These are phyloP conservation scores for Fusarium oxysporum DNA, from an alignment of 2,329 filamentous ascomycete genomes.

Conservation along the genomic window DNA sequence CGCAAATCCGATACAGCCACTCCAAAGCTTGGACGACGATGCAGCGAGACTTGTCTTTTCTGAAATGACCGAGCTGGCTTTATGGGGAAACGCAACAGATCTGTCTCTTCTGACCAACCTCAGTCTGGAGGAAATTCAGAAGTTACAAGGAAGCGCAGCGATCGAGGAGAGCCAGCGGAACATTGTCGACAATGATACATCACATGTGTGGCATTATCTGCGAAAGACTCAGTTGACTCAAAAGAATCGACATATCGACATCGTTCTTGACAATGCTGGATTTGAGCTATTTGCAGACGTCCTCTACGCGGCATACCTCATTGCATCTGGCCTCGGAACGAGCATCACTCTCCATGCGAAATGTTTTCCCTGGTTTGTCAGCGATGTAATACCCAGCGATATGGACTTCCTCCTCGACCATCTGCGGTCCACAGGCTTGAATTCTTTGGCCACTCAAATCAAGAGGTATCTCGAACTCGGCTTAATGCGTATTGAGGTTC, in stretches of 20 bases:
- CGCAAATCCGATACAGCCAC: not conserved
- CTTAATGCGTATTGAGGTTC: not conserved
- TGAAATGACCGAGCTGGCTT: not conserved
- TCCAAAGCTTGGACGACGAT: not conserved
- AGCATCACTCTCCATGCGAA: not conserved
- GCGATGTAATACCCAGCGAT: not conserved
- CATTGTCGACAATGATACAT: not conserved
- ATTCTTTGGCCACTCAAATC: not conserved
- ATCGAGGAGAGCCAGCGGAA: not conserved
- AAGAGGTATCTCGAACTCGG: not conserved
- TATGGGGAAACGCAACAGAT: conserved; percentile 17
- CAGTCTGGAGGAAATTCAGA: conserved; percentile 1
- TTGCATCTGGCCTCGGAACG: not conserved
- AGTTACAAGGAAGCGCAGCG: not conserved
- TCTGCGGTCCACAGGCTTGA: not conserved
- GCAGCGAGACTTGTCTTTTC: not conserved
- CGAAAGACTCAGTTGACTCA: not conserved
- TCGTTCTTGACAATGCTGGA: conserved; percentile 10
- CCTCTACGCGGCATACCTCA: conserved; percentile 1
- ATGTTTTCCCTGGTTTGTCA: conserved; percentile 6
- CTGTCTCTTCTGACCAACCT: conserved; percentile 10
- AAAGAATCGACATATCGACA: not conserved
- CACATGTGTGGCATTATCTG: not conserved
- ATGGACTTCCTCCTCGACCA: not conserved
- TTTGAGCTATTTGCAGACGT: conserved; percentile 13